Evolutionary conservation across 331 rosid species (phyloP).

Genomic region (Telfairia occidentalis): DNA sequence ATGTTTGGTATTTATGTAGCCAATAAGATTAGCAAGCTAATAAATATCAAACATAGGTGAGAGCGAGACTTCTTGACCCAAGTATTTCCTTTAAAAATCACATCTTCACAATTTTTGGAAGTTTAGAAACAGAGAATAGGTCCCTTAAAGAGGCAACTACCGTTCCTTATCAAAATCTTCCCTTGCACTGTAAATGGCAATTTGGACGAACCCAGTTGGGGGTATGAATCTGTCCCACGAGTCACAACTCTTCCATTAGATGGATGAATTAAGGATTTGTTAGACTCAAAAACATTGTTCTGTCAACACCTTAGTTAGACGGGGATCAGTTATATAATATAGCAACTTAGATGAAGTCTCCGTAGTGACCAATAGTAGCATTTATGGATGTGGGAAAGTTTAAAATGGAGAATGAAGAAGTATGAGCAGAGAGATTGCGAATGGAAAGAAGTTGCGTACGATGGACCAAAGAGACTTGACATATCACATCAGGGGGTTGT

Average conservation of each 20-base stretch:
- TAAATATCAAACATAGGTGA: neutral
- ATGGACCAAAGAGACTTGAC: slow-evolving; percentile 4
- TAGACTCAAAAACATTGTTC: neutral
- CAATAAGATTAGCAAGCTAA: neutral
- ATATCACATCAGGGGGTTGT: slow-evolving; percentile 10
- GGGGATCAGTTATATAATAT: neutral
- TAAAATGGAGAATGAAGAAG: neutral
- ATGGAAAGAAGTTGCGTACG: slow-evolving; percentile 4
- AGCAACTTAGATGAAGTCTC: neutral
- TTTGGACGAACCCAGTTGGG: neutral
- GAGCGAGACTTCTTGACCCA: neutral
- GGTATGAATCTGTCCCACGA: neutral
- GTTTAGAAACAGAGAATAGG: neutral
- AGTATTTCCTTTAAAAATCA: neutral
- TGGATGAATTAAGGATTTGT: neutral
- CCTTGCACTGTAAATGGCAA: neutral
- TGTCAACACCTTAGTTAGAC: neutral
- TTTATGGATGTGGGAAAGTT: neutral
- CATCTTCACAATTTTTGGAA: neutral
- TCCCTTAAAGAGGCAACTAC: neutral
- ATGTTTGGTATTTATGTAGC: neutral
- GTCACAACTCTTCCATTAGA: neutral
- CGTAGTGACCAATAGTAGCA: neutral
- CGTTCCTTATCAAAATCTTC: neutral
- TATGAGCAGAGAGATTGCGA: neutral